Evolutionary conservation across 1,284 basidiomycete genomes (phyloP).

Genomic region (Marasmius sp.): DNA sequence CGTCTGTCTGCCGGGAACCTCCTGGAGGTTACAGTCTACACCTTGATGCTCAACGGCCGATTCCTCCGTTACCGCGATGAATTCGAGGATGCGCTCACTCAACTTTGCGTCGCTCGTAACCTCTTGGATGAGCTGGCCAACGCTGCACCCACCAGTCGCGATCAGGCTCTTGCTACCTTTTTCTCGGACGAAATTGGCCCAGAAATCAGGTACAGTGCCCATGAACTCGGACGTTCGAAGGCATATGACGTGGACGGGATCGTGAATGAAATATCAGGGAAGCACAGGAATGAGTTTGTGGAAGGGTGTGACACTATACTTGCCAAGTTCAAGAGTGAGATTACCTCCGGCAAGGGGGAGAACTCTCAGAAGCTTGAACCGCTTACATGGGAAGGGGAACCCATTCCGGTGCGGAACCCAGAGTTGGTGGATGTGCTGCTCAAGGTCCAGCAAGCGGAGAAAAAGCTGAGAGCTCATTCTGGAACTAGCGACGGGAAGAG

Average conservation of each 20-base stretch:
- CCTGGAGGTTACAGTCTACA: slow-evolving; percentile 67
- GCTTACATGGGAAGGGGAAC: slow-evolving; percentile 80
- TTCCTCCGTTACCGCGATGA: slow-evolving; percentile 74
- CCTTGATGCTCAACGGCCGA: slow-evolving; percentile 71
- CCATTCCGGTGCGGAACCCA: slow-evolving; percentile 85
- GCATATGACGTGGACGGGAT: slow-evolving; percentile 85
- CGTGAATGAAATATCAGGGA: slow-evolving; percentile 69
- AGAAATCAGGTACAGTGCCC: slow-evolving; percentile 90
- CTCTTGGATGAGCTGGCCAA: slow-evolving; percentile 75
- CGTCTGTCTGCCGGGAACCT: slow-evolving; percentile 58
- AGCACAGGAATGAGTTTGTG: slow-evolving; percentile 59
- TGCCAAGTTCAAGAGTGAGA: slow-evolving; percentile 49
- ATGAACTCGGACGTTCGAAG: slow-evolving; percentile 74
- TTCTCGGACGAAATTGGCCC: slow-evolving; percentile 51
- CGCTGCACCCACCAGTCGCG: slow-evolving; percentile 75
- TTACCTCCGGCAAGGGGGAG: slow-evolving; percentile 36
- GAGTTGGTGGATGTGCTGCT: slow-evolving; percentile 89
- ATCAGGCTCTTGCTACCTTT: slow-evolving; percentile 77
- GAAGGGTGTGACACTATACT: slow-evolving; percentile 66
- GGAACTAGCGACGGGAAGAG: slow-evolving; percentile 33
- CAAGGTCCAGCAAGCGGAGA: slow-evolving; percentile 80
- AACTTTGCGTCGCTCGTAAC: slow-evolving; percentile 76
- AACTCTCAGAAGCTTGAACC: slow-evolving; percentile 56
- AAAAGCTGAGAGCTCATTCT: slow-evolving; percentile 38
- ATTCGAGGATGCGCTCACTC: slow-evolving; percentile 77